Evolutionary conservation across 2,329 filamentous ascomycete genomes (phyloP).

Genomic region (Arthroderma uncinatum): DNA sequence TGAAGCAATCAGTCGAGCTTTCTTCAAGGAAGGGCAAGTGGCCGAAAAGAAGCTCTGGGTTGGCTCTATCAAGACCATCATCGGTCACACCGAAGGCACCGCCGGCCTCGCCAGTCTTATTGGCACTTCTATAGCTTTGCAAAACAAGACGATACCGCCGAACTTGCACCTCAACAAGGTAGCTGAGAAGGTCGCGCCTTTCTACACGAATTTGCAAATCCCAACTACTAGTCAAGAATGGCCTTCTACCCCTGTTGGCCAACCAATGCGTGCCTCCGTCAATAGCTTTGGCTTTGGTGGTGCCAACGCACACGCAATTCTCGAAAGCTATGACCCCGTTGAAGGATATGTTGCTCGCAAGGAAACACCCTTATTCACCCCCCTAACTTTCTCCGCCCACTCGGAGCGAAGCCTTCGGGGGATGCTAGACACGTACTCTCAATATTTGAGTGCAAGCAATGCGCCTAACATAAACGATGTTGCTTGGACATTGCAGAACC

Average conservation of each 20-base stretch:
- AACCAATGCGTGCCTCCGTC: constrained; percentile 21
- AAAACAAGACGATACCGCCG: constrained; percentile 21
- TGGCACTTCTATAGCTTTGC: constrained; percentile 20
- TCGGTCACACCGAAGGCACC: constrained; percentile 21
- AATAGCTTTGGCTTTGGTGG: constrained; percentile 27
- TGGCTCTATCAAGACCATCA: constrained; percentile 22
- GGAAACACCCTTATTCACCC: not conserved
- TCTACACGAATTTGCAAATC: constrained; percentile 22
- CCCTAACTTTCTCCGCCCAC: not conserved
- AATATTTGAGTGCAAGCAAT: not conserved
- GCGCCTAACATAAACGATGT: constrained; percentile 2
- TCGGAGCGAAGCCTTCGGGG: not conserved
- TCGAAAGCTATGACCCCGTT: constrained; percentile 13
- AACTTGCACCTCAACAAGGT: constrained; percentile 15
- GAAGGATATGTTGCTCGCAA: not conserved
- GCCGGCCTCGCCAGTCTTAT: constrained; percentile 22
- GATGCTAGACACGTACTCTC: not conserved
- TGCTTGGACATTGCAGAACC: constrained; percentile 7
- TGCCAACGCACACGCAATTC: constrained; percentile 20
- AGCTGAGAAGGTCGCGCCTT: constrained; percentile 5
- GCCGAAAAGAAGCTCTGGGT: constrained; percentile 13
- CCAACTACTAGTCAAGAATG: constrained; percentile 14
- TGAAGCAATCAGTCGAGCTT: constrained; percentile 14
- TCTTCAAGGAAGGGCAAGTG: constrained; percentile 4
- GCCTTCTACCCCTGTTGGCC: constrained; percentile 20